Base-by-base conservation (phyloP, 1,284 basidiomycete species). In the Schizophyllum amplum region DNA sequence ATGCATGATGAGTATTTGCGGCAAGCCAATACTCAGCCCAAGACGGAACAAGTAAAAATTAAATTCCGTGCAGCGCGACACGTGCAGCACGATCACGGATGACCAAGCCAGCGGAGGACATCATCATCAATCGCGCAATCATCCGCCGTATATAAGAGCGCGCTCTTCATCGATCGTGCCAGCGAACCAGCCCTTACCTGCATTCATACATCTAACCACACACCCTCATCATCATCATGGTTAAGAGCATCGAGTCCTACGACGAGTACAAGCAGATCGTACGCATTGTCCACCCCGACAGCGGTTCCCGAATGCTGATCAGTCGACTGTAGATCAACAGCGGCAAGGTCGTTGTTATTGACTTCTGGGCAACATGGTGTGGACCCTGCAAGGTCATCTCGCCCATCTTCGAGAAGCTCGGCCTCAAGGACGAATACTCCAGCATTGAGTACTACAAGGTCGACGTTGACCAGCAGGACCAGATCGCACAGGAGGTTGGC, bases 281-380 rank as follows among this genome's bases (percentile, higher is more conserved):
- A 23, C n/a, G 47, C 47, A n/a, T n/a, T 33, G 7, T 49, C 17
- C 5, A 5, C n/a, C 17, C 5, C 22, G 22, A n/a, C 47, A 7
- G 5, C 5, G 47, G 5, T 5, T 6, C 47, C n/a, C 5, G 47
- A 20, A 5, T n/a, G 7, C 47, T 49, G 22, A 49, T 49, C 6
- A 5, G 6, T 5, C 5, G 47, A 20, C n/a, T 5, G 22, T n/a
- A 90, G 88, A 86, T 86, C 65, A 75, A 75, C 64, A 71, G 77
- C 56, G 78, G 78, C 63, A 79, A 79, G 65, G 74, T 78, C 59
- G 75, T 81, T 65, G 73, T 92, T 55, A 80, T 93, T 66, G 89
- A 92, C 75, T 92, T 89, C 76, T 91, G 86, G 83, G 84, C 85
- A 51, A 76, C 78, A 5, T 78, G 86, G 84, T 88, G 85, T 67